phyloP scores from a whole-genome alignment of 2,329 filamentous ascomycete species.

The Colletotrichum sidae region DNA sequence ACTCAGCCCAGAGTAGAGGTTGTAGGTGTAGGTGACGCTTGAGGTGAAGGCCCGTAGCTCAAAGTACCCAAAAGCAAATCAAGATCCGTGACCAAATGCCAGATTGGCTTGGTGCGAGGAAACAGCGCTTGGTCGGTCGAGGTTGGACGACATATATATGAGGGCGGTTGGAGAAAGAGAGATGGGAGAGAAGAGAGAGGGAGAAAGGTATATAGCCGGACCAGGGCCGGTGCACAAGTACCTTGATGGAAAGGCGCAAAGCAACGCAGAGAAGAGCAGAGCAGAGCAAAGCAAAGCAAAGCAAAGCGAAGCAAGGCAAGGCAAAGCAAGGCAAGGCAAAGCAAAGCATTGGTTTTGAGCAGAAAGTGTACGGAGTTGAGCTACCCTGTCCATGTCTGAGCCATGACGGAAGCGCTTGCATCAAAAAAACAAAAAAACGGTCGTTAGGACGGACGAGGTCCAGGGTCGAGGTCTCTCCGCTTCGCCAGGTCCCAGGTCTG shows the following conservation, averaged over 20 bases:
- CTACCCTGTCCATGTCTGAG: slow-evolving; percentile 40
- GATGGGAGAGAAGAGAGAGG: slow-evolving; percentile 26
- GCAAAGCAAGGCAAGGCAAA: neutral
- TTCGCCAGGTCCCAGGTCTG: slow-evolving; percentile 39
- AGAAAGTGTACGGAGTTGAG: slow-evolving; percentile 34
- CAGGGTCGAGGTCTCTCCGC: slow-evolving; percentile 39
- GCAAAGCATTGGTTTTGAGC: slow-evolving; percentile 37
- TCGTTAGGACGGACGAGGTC: slow-evolving; percentile 37
- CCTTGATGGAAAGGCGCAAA: neutral
- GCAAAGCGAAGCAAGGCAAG: neutral
- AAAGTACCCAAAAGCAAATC: slow-evolving; percentile 18
- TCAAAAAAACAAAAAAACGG: slow-evolving; percentile 36
- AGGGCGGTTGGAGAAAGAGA: slow-evolving; percentile 27
- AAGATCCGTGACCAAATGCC: slow-evolving; percentile 20
- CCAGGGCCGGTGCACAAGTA: neutral
- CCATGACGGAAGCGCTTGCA: slow-evolving; percentile 40
- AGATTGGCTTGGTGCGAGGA: slow-evolving; percentile 1
- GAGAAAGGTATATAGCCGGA: neutral
- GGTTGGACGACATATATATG: slow-evolving; percentile 36
- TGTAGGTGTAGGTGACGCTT: too few species aligned
- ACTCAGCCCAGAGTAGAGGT: too few species aligned
- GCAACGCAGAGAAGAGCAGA: slow-evolving; percentile 27
- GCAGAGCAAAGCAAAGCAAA: slow-evolving; percentile 19
- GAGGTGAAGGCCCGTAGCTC: neutral
- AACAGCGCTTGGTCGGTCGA: slow-evolving; percentile 18